Evolutionary conservation across 2,329 filamentous ascomycete species (phyloP).

Genomic region (Cladosporium sp.): DNA sequence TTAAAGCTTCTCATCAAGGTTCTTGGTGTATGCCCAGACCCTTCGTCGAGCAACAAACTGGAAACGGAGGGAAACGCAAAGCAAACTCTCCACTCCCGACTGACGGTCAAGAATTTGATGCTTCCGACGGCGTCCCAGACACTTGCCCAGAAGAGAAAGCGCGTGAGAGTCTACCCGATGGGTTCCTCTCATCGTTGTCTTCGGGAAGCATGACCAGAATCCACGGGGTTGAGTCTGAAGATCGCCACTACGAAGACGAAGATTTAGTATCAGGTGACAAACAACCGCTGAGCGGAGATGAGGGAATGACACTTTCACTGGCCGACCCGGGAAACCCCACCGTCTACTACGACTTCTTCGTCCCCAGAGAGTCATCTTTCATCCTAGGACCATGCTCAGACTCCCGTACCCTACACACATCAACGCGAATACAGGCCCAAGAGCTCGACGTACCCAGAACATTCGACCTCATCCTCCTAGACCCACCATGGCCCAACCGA

Average conservation of each 20-base stretch:
- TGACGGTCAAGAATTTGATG: too few relatives aligned
- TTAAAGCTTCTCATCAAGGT: constrained; percentile 22
- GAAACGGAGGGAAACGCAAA: constrained; percentile 9
- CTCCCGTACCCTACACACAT: constrained; percentile 32
- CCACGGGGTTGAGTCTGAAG: background rate
- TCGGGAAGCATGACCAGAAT: background rate
- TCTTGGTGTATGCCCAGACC: constrained; percentile 34
- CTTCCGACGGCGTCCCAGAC: too few relatives aligned
- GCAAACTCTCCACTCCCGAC: background rate
- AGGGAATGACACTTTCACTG: background rate
- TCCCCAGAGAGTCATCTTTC: constrained; percentile 48
- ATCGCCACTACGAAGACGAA: background rate
- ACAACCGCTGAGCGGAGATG: too few relatives aligned
- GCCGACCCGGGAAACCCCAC: background rate
- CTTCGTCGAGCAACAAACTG: constrained; percentile 6
- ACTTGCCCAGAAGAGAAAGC: too few relatives aligned
- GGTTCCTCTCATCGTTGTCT: background rate
- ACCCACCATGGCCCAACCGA: constrained; percentile 78
- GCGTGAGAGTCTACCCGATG: background rate
- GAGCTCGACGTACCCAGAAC: constrained; percentile 38
- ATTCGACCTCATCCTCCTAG: constrained; percentile 67
- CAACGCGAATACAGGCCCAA: constrained; percentile 34
- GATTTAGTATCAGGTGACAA: background rate
- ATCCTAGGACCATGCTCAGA: constrained; percentile 45
- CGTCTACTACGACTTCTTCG: constrained; percentile 20